Evolutionary conservation across 805 yeast species (phyloP), one percentile per base, ranked within the genome.

Genomic region (Kuraishia hungarica): DNA sequence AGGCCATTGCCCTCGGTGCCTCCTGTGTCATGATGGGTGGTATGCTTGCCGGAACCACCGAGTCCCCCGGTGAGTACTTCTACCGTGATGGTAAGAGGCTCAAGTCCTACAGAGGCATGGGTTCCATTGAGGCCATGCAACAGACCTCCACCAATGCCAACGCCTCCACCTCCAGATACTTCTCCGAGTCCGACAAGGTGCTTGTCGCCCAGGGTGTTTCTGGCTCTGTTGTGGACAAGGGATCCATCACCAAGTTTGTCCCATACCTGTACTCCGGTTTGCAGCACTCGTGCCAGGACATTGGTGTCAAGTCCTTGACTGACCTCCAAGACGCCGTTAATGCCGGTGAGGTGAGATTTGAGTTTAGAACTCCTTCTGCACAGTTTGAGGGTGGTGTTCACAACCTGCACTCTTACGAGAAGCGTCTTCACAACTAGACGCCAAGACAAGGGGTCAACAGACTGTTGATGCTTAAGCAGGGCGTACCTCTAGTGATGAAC

Each of bases 21-120:
- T 91, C 98, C 20, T 80, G 87, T 74, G 96, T 92, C 62, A 94
- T 94, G 99, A 94, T 94, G 99, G 99, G 99, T 70, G 96, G 97
- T 77, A 86, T 94, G 83, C 81, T 94, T 67, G 99, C 99, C 59
- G 99, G 99, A 77, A 94, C 99, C 58, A 76, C 94, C 59, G 99
- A 94, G 79, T 87, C 98, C 59, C 99, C 99, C 66, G 99, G 99
- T 76, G 92, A 89, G 67, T 94, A 92, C 80, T 94, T 89, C 78
- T 94, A 86, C 87, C 84, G 96, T 71, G 99, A 94, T 69, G 99
- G 99, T 71, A 86, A 94, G 81, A 88, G 99, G 77, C 84, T 94
- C 74, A 94, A 94, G 83, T 75, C 90, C 58, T 94, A 94, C 83
- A 87, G 99, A 78, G 99, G 99, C 78, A 94, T 94, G 99, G 99